Conservation (phyloP, 768 basidiomycete species). For the Leucocoprinus leucothites region DNA sequence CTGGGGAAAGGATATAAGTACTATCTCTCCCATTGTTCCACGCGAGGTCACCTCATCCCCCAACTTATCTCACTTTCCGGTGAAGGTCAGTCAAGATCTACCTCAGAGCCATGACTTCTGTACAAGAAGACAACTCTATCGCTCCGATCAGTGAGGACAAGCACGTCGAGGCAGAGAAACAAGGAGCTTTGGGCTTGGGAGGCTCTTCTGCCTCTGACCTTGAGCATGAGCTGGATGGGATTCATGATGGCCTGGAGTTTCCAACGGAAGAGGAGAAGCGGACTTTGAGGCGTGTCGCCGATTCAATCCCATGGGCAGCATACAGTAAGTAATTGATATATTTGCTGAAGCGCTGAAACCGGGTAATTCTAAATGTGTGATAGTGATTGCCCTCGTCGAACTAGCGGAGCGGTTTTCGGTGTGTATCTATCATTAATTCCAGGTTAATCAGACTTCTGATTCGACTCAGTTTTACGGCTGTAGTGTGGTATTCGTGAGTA, state of each 20-base stretch:
- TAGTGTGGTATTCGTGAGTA: slow-evolving; percentile 46
- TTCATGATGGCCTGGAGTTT: slow-evolving; percentile 55
- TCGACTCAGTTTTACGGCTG: slow-evolving; percentile 40
- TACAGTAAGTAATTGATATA: slow-evolving; percentile 36
- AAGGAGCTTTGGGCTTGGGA: slow-evolving; percentile 11
- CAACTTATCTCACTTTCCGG: too few species aligned
- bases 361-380: not conserved
- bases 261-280: slow-evolving; percentile 60
- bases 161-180: slow-evolving; percentile 17
- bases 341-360: not conserved
- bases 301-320: slow-evolving; percentile 55
- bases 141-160: slow-evolving; percentile 17
- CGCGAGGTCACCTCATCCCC: not conserved
- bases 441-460: not conserved
- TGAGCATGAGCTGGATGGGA: slow-evolving; percentile 24
- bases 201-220: slow-evolving; percentile 6
- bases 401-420: slow-evolving; percentile 75
- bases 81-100: too few species aligned
- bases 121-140: slow-evolving; percentile 9
- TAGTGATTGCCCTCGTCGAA: slow-evolving; percentile 67
- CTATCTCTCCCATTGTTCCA: not conserved
- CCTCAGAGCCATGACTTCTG: not conserved
- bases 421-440: slow-evolving; percentile 15
- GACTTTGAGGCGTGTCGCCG: slow-evolving; percentile 60
- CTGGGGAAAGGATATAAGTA: not conserved